Base-by-base conservation (phyloP, 768 basidiomycete species). In the Paxillus rubicundulus region DNA sequence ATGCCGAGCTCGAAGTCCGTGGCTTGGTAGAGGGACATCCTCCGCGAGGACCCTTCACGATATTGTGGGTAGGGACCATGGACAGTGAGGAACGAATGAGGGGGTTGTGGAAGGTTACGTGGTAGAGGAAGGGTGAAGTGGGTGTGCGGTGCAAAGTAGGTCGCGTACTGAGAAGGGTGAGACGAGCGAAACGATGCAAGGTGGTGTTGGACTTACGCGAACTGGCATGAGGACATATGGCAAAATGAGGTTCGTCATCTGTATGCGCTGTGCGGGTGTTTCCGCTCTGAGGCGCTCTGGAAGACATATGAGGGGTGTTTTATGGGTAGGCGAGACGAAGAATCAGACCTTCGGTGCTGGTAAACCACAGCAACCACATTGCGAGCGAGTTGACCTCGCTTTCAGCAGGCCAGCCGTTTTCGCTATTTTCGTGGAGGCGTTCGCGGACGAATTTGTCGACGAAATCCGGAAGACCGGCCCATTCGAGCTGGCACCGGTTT, bases 281-380 rank as follows among this genome's bases (percentile, higher is more conserved):
- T 68, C 56, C n/a, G 65, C 58, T 36, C 16, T 56, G 46, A 70
- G 64, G 45, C 59, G 64, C 2, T 72, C 70, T 71, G 45, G 49
- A 30, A 37, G 41, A 24, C 17, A 21, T 21, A 27, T 47, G 64
- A 42, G 64, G 70, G 69, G 50, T 27, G 9, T 42, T 34, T 50
- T 4, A 17, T n/a, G 7, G 18, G 50, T 6, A 9, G 43, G 13
- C 16, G 3, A 33, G 32, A 1, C 18, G 39, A 42, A 36, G 2
- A n/a, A 38, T 70, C 78, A 45, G 38, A 82, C 82, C 70, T 58
- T 72, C 62, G 5, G 81, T 77, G 10, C 76, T 78, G 30, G 79
- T 76, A 59, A 84, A 72, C 86, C 86, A 89, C 47, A 82, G 65
- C 1, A 86, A 48, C 83, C 85, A 87, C 14, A 88, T 53, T 0